Conservation (phyloP, 2,329 filamentous ascomycete species). For the Fusarium redolens region DNA sequence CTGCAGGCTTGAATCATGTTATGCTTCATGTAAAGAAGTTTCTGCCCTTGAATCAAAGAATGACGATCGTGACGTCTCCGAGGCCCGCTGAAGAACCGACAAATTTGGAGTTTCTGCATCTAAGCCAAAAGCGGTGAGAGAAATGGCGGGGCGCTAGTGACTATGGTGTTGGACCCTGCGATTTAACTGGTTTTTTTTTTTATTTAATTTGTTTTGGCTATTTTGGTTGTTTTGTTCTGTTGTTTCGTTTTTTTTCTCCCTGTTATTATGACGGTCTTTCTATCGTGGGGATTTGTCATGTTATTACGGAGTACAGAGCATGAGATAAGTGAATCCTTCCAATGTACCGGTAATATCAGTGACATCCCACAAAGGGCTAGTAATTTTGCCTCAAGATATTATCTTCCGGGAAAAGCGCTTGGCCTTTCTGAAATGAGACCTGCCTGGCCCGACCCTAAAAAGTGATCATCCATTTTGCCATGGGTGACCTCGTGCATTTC, state of each 20-base stretch:
- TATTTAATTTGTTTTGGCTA: constrained; percentile 19
- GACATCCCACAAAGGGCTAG: constrained; percentile 2
- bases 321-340: not conserved
- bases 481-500: constrained; percentile 25
- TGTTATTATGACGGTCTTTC: not conserved
- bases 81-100: not conserved
- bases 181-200: constrained; percentile 34
- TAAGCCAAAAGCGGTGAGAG: constrained; percentile 39
- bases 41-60: constrained; percentile 2
- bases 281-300: not conserved
- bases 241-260: not conserved
- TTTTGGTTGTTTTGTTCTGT: constrained; percentile 3
- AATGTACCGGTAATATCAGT: not conserved
- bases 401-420: constrained; percentile 23
- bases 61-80: not conserved
- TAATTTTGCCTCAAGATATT: constrained; percentile 16
- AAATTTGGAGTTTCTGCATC: constrained; percentile 24
- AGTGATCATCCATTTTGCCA: constrained; percentile 27
- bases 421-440: constrained; percentile 13
- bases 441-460: constrained; percentile 5
- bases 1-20: not conserved
- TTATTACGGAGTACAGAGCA: not conserved
- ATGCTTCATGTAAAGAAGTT: not conserved
- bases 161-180: constrained; percentile 40
- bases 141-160: constrained; percentile 23